A percentile compares a stretch with the other conserved stretches of the same genome.
phyloP scores from a whole-genome alignment of 176 grass and related monocot genomes.

The Zea mays region DNA sequence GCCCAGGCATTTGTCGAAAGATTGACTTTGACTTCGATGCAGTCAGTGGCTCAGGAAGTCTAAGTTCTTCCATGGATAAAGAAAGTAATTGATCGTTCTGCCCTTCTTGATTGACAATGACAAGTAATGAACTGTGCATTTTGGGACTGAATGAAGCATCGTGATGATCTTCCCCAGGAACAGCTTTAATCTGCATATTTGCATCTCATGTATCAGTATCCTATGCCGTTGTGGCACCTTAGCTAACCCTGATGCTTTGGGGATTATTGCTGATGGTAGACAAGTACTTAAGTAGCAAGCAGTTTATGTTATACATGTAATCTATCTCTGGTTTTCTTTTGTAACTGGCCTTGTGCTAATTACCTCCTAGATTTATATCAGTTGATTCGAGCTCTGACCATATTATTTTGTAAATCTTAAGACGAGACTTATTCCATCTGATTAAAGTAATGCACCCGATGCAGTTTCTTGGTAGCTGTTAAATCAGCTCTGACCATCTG shows the following conservation, averaged over 20 bases:
- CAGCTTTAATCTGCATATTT: background rate
- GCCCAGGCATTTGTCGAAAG: constrained; percentile 57
- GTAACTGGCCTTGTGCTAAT: background rate
- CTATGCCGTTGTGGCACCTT: constrained; percentile 32
- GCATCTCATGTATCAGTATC: background rate
- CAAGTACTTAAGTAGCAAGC: constrained; percentile 13
- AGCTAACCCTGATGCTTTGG: constrained; percentile 37
- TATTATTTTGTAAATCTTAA: background rate
- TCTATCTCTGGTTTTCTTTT: constrained; percentile 26
- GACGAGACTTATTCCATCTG: background rate
- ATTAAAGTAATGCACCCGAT: background rate
- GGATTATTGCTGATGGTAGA: constrained; percentile 26
- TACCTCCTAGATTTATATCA: background rate
- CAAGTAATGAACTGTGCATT: constrained; percentile 1
- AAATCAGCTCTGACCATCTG: background rate
- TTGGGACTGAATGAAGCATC: background rate
- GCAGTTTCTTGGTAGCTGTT: background rate
- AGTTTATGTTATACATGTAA: constrained; percentile 3
- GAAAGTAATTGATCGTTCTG: constrained; percentile 5
- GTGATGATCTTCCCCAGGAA: background rate
- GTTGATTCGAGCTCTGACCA: background rate
- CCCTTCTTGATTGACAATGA: constrained; percentile 5
- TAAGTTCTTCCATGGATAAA: background rate
- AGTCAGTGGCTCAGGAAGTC: constrained; percentile 9
- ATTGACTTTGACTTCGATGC: constrained; percentile 62